These are phyloP conservation scores for Ceratocystis destructans DNA, from an alignment of 2,329 filamentous ascomycete species.

Conservation along the genomic window DNA sequence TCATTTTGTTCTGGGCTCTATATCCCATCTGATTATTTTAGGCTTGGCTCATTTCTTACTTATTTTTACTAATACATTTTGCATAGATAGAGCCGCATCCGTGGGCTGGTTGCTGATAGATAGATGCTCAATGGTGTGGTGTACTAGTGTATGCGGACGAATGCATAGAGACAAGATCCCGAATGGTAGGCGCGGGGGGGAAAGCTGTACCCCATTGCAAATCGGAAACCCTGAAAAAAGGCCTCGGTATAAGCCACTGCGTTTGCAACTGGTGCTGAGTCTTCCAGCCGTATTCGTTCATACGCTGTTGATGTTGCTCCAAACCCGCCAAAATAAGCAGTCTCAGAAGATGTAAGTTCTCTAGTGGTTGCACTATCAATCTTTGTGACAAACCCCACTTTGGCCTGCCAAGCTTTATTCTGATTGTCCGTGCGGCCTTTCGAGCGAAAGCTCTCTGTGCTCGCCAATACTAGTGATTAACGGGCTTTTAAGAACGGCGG, in stretches of 20 bases:
- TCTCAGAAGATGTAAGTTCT: background rate
- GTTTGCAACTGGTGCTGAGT: background rate
- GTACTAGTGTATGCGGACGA: no score
- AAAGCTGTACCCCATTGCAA: no score
- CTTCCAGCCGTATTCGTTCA: background rate
- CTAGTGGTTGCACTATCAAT: background rate
- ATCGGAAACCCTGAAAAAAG: no score
- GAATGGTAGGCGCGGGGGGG: no score
- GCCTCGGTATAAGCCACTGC: background rate
- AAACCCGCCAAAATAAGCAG: background rate
- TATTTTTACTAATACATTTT: background rate
- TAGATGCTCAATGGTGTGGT: no score
- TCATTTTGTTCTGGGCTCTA: background rate
- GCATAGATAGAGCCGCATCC: background rate
- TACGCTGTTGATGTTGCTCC: background rate
- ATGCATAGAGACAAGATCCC: no score
- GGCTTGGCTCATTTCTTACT: background rate
- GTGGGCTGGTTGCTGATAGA: background rate
- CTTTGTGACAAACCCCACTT: background rate
- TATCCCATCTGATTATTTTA: background rate
- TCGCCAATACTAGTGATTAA: background rate
- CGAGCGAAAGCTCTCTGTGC: background rate
- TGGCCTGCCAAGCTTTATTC: constrained; percentile 1
- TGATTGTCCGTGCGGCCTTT: background rate
- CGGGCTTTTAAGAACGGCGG: background rate